phyloP scores from a whole-genome alignment of 192 early-diverging fungal genomes.

The Coemansia sp. region DNA sequence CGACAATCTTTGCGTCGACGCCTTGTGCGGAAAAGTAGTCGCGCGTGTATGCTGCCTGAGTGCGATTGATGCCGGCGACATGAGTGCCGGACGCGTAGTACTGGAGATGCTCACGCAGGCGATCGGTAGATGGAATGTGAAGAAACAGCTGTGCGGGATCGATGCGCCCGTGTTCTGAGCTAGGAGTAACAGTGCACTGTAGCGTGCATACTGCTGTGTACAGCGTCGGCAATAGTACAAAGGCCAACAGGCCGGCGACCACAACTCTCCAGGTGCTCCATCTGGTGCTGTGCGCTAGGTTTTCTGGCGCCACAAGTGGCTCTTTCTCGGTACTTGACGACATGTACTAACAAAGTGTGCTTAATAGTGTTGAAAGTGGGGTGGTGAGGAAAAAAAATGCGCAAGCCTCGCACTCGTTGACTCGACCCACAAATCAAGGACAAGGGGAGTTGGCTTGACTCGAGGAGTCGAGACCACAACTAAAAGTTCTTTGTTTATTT shows the following conservation, averaged over 20 bases:
- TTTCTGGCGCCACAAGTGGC: neutral
- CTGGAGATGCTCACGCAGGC: slow-evolving; percentile 41
- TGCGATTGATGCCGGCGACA: slow-evolving; percentile 54
- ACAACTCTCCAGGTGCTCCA: neutral
- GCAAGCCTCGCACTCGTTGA: too few relatives aligned
- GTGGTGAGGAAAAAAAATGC: too few relatives aligned
- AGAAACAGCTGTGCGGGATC: slow-evolving; percentile 43
- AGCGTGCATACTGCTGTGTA: neutral
- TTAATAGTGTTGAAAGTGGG: too few relatives aligned
- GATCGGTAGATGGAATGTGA: slow-evolving; percentile 36
- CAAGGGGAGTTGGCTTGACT: too few relatives aligned
- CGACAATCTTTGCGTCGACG: slow-evolving; percentile 54
- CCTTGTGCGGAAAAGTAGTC: slow-evolving; percentile 51
- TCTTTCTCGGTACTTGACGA: neutral
- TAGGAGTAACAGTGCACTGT: neutral
- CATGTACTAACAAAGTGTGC: neutral
- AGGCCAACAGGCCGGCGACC: neutral
- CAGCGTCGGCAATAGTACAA: slow-evolving; percentile 12
- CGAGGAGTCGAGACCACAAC: too few relatives aligned
- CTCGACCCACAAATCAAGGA: too few relatives aligned
- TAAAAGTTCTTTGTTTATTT: neutral
- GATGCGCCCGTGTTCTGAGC: slow-evolving; percentile 8
- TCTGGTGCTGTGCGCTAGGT: neutral
- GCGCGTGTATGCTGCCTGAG: slow-evolving; percentile 53
- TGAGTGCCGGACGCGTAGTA: slow-evolving; percentile 58